A percentile compares a stretch with the other conserved stretches of the same genome.
These are phyloP conservation scores for Cerioporus squamosus DNA, from an alignment of 1,284 basidiomycete species.

Conservation along the genomic window DNA sequence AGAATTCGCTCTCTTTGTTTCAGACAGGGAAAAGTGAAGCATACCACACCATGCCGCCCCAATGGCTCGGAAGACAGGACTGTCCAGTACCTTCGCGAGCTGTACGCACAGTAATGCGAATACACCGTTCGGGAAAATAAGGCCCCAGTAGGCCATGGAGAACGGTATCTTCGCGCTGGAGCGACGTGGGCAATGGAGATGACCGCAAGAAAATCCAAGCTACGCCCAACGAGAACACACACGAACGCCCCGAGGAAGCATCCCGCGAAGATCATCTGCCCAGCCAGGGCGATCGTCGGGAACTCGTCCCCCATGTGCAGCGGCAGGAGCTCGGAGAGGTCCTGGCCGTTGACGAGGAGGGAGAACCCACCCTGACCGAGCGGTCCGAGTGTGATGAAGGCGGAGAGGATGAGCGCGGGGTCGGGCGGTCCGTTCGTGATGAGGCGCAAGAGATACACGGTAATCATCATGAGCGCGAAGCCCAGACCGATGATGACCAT, in stretches of 20 bases:
- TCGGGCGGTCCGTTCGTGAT: conserved; percentile 44
- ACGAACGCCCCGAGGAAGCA: conserved; percentile 46
- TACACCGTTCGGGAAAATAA: conserved; percentile 55
- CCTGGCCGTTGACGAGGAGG: conserved; percentile 53
- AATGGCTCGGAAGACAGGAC: conserved; percentile 37
- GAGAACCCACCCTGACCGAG: conserved; percentile 58
- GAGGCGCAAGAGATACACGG: conserved; percentile 46
- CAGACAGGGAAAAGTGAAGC: conserved; percentile 11
- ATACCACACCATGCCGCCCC: conserved; percentile 37
- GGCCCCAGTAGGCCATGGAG: conserved; percentile 50
- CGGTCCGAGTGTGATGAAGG: conserved; percentile 47
- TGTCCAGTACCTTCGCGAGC: conserved; percentile 49
- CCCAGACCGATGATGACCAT: conserved; percentile 58
- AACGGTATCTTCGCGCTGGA: conserved; percentile 38
- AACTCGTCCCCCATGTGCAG: conserved; percentile 36
- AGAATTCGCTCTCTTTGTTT: neutral
- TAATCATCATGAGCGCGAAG: conserved; percentile 51
- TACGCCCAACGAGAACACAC: conserved; percentile 51
- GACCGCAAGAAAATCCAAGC: conserved; percentile 48
- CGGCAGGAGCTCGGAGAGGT: conserved; percentile 47
- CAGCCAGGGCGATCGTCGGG: conserved; percentile 36
- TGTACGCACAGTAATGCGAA: conserved; percentile 51
- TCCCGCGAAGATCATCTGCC: conserved; percentile 42
- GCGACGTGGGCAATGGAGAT: conserved; percentile 38
- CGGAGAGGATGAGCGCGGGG: conserved; percentile 46